Conservation (phyloP, 306 rosid species). For the Canavalia ensiformis region DNA sequence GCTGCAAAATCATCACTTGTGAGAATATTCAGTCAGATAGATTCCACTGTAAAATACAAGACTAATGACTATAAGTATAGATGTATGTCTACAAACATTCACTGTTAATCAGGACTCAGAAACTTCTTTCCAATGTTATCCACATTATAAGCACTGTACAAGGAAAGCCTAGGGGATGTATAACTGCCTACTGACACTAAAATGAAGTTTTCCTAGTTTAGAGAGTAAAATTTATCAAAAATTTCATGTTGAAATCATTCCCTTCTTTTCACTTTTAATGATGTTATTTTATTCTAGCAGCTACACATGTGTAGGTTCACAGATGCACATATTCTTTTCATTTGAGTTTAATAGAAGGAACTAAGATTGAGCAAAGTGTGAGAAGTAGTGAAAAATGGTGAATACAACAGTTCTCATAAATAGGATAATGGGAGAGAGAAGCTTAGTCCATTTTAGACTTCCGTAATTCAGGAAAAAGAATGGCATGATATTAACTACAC, state of each 20-base stretch:
- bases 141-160: not conserved
- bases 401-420: slow-evolving; percentile 22
- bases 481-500: slow-evolving; percentile 26
- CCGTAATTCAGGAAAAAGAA: slow-evolving; percentile 14
- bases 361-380: slow-evolving; percentile 38
- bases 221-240: slow-evolving; percentile 10
- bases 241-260: slow-evolving; percentile 1
- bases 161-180: slow-evolving; percentile 30
- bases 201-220: too few relatives aligned
- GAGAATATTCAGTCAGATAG: slow-evolving; percentile 68
- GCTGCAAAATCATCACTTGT: slow-evolving; percentile 89
- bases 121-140: slow-evolving; percentile 40
- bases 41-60: slow-evolving; percentile 42
- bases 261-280: slow-evolving; percentile 19
- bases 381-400: not conserved
- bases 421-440: not conserved
- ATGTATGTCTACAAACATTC: slow-evolving; percentile 14
- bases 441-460: slow-evolving; percentile 13
- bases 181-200: slow-evolving; percentile 6
- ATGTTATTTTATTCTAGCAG: slow-evolving; percentile 11
- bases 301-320: not conserved
- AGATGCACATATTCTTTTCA: not conserved
- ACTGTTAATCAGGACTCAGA: slow-evolving; percentile 25
- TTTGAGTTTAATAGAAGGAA: slow-evolving; percentile 18
- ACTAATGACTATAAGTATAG: slow-evolving; percentile 16